A percentile compares a stretch with the other conserved stretches of the same genome.
Evolutionary conservation across 108 stramenopile species (phyloP).

Genomic region (Schizochytrium sp.): DNA sequence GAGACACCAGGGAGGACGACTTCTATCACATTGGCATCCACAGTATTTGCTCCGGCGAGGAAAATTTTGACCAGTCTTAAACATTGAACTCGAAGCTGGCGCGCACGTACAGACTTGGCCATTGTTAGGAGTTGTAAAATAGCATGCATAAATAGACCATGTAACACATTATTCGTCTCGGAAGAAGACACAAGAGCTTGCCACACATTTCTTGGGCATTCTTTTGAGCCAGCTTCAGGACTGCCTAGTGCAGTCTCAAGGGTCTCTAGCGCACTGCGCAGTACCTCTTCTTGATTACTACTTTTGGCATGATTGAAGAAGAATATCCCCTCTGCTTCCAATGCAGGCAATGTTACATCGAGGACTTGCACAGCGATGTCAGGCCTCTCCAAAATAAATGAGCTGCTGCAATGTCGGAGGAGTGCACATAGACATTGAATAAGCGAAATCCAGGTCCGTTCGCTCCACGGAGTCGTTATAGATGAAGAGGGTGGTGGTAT

Average conservation of each 20-base stretch:
- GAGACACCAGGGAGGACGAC: conserved; percentile 10
- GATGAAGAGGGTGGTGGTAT: not conserved
- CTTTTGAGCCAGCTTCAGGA: not conserved
- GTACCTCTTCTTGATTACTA: not conserved
- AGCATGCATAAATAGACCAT: not conserved
- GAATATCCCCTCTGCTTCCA: not conserved
- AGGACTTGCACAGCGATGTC: not conserved
- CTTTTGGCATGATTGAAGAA: not conserved
- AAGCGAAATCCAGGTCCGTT: not conserved
- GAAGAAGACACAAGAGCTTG: not conserved
- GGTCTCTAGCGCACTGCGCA: not conserved
- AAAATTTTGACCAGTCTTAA: not conserved
- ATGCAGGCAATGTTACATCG: not conserved
- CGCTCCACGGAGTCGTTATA: not conserved
- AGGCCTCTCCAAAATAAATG: not conserved
- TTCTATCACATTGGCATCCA: not conserved
- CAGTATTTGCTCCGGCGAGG: not conserved
- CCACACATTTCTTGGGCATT: not conserved
- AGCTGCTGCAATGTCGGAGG: not conserved
- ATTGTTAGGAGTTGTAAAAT: not conserved
- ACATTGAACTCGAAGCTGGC: not conserved
- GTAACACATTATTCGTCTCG: not conserved
- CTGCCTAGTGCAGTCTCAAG: not conserved
- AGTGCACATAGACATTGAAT: not conserved
- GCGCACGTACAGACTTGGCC: not conserved